Base-by-base conservation (phyloP, 208 protist genomes). In the Leishmania major region DNA sequence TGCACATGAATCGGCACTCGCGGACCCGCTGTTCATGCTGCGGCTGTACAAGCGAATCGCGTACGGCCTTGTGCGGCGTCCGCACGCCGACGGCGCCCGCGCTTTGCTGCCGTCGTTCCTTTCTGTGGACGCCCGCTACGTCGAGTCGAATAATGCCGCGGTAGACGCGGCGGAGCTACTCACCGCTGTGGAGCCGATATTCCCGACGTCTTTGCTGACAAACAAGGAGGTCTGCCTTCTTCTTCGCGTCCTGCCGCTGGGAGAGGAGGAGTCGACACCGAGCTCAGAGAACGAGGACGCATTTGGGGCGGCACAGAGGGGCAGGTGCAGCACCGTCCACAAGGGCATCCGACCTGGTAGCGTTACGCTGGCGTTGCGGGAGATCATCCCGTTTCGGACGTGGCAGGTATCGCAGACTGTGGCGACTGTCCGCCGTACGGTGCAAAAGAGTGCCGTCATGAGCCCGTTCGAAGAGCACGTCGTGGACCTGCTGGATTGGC, bases 221-320 rank as follows among this genome's bases (percentile, higher is more conserved):
- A 87, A 91, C 51, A 81, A 84, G 31, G 94, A 97, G 75, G 77
- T 97, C 15, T 22, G 22, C 2, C 85, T 95, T 13, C 80, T 95
- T 11, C 82, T 95, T 45, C 81, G 88, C 22, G 78, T 93, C 53
- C 43, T 94, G 1, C 86, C 87, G 19, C 66, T 79, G 45, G 88
- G 90, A 8, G 86, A 83, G 2, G 84, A 88, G 62, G 82, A 72
- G 22, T 70, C 37, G 40, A 69, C 55, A 15, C 25, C 8, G 47
- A 47, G 64, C 35, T 47, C 37, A 60, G 66, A 49, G 15, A 45
- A 25, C 3, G 75, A 77, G 13, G 69, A 55, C 47, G 40, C 45
- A 71, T 59, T 47, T 17, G 49, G 43, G 47, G 59, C n/a, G 62
- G 53, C 60, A 51, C 79, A 59, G 66, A 64, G 35, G 72, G 49